A percentile compares a stretch with the other conserved stretches of the same genome.
These are phyloP conservation scores for Penicillium cosmopolitanum DNA, from an alignment of 495 filamentous ascomycete genomes.

Conservation along the genomic window DNA sequence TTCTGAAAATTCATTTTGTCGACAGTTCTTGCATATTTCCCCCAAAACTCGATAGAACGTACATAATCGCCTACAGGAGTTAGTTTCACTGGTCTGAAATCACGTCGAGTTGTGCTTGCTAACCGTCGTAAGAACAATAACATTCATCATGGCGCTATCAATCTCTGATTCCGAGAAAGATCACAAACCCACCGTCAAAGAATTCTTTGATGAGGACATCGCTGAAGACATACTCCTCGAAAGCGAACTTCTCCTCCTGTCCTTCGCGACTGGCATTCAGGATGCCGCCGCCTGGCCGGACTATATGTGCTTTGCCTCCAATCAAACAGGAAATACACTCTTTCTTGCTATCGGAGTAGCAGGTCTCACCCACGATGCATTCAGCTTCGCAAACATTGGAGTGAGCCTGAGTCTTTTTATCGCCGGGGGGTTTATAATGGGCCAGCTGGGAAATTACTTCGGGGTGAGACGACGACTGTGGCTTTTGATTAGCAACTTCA, in stretches of 20 bases:
- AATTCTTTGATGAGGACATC: conserved; percentile 22
- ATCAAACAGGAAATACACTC: conserved; percentile 68
- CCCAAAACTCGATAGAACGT: no score
- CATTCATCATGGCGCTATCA: conserved; percentile 5
- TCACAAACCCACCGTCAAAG: conserved; percentile 7
- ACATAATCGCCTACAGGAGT: no score
- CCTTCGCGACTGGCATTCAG: conserved; percentile 52
- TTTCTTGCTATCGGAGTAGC: conserved; percentile 57
- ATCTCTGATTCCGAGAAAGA: conserved; percentile 3
- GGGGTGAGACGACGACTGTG: conserved; percentile 54
- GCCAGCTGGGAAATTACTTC: conserved; percentile 58
- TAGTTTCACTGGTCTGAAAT: no score
- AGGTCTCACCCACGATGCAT: conserved; percentile 41
- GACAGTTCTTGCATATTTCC: no score
- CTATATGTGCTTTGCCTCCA: conserved; percentile 66
- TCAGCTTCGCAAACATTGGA: conserved; percentile 52
- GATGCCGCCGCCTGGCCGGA: conserved; percentile 65
- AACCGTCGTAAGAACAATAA: no score
- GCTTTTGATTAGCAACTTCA: conserved; percentile 53
- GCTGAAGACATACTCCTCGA: conserved; percentile 27
- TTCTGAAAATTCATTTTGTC: no score
- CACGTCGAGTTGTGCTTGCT: no score
- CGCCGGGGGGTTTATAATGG: conserved; percentile 53
- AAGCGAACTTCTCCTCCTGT: conserved; percentile 38
- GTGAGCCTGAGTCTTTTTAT: conserved; percentile 59